phyloP scores from a whole-genome alignment of 305 asterid species.

The Fraxinus albicans region DNA sequence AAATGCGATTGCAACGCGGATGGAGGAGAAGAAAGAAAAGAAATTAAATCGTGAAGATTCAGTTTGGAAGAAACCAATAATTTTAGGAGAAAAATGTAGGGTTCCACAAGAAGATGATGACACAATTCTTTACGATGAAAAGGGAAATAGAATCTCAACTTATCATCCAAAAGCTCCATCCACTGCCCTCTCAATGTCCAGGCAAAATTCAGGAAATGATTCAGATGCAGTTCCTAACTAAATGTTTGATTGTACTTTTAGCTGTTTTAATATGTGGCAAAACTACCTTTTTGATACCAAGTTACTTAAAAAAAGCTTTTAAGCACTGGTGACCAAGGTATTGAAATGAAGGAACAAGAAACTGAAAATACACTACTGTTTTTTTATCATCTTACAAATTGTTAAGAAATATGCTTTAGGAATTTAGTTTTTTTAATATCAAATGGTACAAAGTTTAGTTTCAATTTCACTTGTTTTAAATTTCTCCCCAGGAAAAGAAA shows the following conservation, averaged over 20 bases:
- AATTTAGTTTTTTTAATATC: not conserved
- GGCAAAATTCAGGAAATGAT: conserved; percentile 30
- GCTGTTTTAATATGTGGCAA: too few relatives aligned
- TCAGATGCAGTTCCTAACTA: conserved; percentile 18
- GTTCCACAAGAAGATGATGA: conserved; percentile 43
- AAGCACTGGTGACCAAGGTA: not conserved
- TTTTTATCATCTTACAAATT: not conserved
- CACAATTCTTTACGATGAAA: conserved; percentile 34
- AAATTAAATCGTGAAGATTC: conserved; percentile 46
- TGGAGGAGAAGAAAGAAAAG: conserved; percentile 21
- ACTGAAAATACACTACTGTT: not conserved
- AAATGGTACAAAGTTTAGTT: not conserved
- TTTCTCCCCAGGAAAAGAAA: not conserved
- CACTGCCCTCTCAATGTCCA: conserved; percentile 22
- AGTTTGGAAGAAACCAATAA: conserved; percentile 47
- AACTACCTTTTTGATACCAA: not conserved
- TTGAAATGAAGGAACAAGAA: not conserved
- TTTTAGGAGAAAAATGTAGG: not conserved
- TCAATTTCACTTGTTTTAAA: not conserved
- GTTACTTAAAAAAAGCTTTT: not conserved
- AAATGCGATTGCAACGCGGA: conserved; percentile 9
- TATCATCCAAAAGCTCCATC: conserved; percentile 34
- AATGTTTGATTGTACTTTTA: not conserved
- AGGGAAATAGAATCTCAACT: conserved; percentile 35
- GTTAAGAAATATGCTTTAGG: not conserved